Conservation (phyloP, 2,329 filamentous ascomycete genomes). For the Pestalotiopsis sp. region DNA sequence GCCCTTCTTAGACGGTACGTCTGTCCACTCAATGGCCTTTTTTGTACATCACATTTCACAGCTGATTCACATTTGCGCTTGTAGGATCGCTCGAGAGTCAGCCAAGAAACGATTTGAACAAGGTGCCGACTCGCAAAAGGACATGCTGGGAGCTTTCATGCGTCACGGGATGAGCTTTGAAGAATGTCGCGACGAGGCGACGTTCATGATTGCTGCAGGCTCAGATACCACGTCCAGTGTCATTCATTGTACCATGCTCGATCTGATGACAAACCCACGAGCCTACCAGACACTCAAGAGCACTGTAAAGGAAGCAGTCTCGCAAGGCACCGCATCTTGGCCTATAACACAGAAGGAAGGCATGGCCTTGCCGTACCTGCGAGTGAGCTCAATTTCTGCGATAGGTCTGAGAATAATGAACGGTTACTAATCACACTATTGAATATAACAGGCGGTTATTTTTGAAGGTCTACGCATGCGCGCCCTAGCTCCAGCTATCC, state of each 20-base stretch:
- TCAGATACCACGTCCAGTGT: conserved; percentile 52
- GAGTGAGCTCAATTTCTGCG: too few species aligned
- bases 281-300: conserved; percentile 43
- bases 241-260: conserved; percentile 46
- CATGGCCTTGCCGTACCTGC: conserved; percentile 34
- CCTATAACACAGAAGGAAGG: conserved; percentile 30
- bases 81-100: background rate
- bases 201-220: conserved; percentile 32
- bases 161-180: conserved; percentile 28
- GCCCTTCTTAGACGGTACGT: background rate
- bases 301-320: conserved; percentile 40
- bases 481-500: conserved; percentile 31
- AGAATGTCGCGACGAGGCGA: conserved; percentile 29
- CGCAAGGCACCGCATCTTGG: conserved; percentile 30
- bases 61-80: background rate
- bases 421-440: background rate
- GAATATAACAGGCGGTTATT: conserved; percentile 31
- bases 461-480: conserved; percentile 38
- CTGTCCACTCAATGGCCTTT: background rate
- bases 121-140: background rate
- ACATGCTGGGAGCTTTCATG: conserved; percentile 28
- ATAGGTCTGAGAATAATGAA: too few species aligned
- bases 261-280: conserved; percentile 45
- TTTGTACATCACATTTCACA: background rate
- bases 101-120: conserved; percentile 11